Evolutionary conservation across 208 protist genomes (phyloP).

Genomic region (Leishmania arabica): DNA sequence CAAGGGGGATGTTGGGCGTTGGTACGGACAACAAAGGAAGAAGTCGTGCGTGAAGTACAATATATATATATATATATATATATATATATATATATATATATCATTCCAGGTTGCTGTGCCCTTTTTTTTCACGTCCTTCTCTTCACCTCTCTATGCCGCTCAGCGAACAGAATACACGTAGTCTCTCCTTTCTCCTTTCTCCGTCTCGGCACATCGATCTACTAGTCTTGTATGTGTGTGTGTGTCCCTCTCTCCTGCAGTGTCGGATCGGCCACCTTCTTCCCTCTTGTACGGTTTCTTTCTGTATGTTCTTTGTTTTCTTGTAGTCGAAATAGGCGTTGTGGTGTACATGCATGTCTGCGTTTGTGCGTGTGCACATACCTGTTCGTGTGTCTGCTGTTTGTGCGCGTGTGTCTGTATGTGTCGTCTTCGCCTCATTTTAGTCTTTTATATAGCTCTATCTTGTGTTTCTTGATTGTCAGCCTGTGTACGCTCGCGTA

Average conservation of each 20-base stretch:
- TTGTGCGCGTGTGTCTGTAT: conserved; percentile 11
- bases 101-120: background rate
- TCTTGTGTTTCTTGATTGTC: background rate
- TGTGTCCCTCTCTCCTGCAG: background rate
- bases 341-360: conserved; percentile 13
- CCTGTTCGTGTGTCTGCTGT: conserved; percentile 14
- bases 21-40: background rate
- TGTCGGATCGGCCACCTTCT: background rate
- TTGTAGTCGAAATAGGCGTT: conserved; percentile 3
- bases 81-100: background rate
- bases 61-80: background rate
- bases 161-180: background rate
- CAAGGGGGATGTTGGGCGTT: background rate
- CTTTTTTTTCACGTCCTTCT: conserved; percentile 2
- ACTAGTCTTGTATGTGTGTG: background rate
- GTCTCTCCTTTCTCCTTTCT: background rate
- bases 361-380: conserved; percentile 6
- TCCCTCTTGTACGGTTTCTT: conserved; percentile 5
- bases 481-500: background rate
- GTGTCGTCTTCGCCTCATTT: conserved; percentile 8
- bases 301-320: conserved; percentile 6
- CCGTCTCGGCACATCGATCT: background rate
- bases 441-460: background rate
- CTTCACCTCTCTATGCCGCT: background rate
- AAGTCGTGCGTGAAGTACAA: background rate